These are phyloP conservation scores for Dioszegia aurantiaca DNA, from an alignment of 768 basidiomycete species.

Conservation along the genomic window DNA sequence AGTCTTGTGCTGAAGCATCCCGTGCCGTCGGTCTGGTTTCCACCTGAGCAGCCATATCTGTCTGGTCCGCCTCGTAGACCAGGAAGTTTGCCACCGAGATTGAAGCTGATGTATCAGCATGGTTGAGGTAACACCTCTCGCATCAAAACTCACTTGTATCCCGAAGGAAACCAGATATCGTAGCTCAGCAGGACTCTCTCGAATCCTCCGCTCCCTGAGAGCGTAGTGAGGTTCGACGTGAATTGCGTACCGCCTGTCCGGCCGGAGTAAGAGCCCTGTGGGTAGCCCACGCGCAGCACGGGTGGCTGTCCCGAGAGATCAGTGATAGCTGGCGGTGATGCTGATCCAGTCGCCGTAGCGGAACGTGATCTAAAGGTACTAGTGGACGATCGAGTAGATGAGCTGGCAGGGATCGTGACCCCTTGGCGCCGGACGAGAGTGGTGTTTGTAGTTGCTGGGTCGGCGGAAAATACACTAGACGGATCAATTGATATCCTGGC, in stretches of 20 bases:
- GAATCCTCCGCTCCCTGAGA: conserved; percentile 26
- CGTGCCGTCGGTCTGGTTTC: conserved; percentile 57
- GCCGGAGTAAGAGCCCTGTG: conserved; percentile 39
- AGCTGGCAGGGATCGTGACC: conserved; percentile 13
- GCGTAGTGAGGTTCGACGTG: conserved; percentile 26
- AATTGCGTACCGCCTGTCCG: conserved; percentile 45
- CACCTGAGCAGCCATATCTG: conserved; percentile 47
- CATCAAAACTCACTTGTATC: conserved; percentile 59
- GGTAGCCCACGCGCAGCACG: conserved; percentile 39
- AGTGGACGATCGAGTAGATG: conserved; percentile 1
- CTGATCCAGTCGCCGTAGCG: conserved; percentile 12
- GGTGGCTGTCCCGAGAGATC: conserved; percentile 29
- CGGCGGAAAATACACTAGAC: conserved; percentile 39
- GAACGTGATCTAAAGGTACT: conserved; percentile 11
- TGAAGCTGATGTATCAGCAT: conserved; percentile 56
- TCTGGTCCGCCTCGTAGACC: conserved; percentile 62
- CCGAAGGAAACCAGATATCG: conserved; percentile 70
- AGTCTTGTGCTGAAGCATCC: conserved; percentile 78
- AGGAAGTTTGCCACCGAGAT: conserved; percentile 77
- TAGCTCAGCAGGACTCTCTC: conserved; percentile 55
- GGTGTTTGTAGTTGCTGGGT: conserved; percentile 35
- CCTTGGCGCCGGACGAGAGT: conserved; percentile 34
- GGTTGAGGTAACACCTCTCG: background rate
- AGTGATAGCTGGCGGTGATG: conserved; percentile 27
- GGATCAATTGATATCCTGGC: too few relatives aligned